Base-by-base conservation (phyloP, 1,284 basidiomycete genomes). In the Entoloma clypeatum region DNA sequence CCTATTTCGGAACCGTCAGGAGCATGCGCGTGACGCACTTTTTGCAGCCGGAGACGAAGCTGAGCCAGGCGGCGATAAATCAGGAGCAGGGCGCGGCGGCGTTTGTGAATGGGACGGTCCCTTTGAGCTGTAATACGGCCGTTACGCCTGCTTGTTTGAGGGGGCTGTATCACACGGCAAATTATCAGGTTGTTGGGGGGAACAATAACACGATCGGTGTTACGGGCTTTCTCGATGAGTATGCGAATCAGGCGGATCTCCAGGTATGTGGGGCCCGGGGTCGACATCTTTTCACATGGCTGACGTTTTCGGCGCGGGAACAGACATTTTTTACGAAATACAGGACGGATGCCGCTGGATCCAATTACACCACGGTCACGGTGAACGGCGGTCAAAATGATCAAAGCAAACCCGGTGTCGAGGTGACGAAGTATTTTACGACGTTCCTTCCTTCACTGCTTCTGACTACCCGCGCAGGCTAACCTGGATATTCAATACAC, bases 401-500 rank as follows among this genome's bases (percentile, higher is more conserved):
- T 51, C 81, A 86, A 59, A 67, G 41, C 16, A 53, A 69, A 2
- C 75, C 81, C 23, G 81, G 80, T 45, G 63, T 69, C 2, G 83
- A 81, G 63, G 75, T 74, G 43, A 14, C 50, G n/a, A 25, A 5
- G n/a, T 18, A 23, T 29, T 39, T 32, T 7, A 17, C 23, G 9
- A 2, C n/a, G 19, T 19, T 10, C 11, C n/a, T 18, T 30, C 10
- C 22, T 4, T 39, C 19, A 40, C 17, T 27, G 8, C 33, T 13
- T 7, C n/a, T n/a, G n/a, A n/a, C n/a, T n/a, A n/a, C n/a, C n/a
- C n/a, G n/a, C n/a, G 29, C 36, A 81, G 69, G 80, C 77, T 8
- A 80, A 81, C 53, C 66, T 84, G 7, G 79, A 84, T 51, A 77
- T 82, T 37, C 79, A 86, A 63, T 83, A 82, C 46, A 72, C 78